Percentiles rank a stretch among this genome's conserved stretches.
Conservation (phyloP, 2,329 filamentous ascomycete genomes). For the Ascochyta viciae-villosae region DNA sequence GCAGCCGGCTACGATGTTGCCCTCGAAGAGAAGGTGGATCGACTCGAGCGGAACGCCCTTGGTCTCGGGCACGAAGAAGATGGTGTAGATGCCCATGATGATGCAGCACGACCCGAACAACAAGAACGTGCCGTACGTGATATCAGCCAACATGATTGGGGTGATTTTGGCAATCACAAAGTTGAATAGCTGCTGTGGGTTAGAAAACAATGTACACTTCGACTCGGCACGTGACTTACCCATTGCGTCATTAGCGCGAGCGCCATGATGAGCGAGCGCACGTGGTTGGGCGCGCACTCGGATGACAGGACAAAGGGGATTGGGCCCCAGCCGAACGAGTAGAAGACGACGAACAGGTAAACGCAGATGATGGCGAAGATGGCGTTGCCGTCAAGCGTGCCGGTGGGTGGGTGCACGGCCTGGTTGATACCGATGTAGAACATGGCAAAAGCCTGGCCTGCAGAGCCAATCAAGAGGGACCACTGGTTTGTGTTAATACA, state of each 20-base stretch:
- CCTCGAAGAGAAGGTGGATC: conserved; percentile 53
- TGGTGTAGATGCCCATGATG: conserved; percentile 51
- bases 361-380: conserved; percentile 61
- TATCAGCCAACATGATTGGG: conserved; percentile 52
- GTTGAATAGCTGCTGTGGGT: conserved; percentile 22
- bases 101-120: conserved; percentile 53
- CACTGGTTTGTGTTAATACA: conserved; percentile 29
- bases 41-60: conserved; percentile 53
- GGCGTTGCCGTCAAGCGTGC: conserved; percentile 45
- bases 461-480: conserved; percentile 52
- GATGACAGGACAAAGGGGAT: conserved; percentile 54
- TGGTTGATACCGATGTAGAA: conserved; percentile 43
- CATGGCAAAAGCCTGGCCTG: conserved; percentile 55
- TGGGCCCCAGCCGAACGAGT: conserved; percentile 56
- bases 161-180: conserved; percentile 47
- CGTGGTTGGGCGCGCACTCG: conserved; percentile 51
- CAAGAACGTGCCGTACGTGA: conserved; percentile 54
- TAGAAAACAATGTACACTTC: background rate
- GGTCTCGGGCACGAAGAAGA: conserved; percentile 55
- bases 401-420: conserved; percentile 45
- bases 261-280: conserved; percentile 54
- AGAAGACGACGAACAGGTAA: conserved; percentile 58
- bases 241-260: conserved; percentile 56
- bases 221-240: conserved; percentile 44
- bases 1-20: conserved; percentile 50